Conservation (phyloP, 2,329 filamentous ascomycete genomes). For the Phyllosticta ampelicida region DNA sequence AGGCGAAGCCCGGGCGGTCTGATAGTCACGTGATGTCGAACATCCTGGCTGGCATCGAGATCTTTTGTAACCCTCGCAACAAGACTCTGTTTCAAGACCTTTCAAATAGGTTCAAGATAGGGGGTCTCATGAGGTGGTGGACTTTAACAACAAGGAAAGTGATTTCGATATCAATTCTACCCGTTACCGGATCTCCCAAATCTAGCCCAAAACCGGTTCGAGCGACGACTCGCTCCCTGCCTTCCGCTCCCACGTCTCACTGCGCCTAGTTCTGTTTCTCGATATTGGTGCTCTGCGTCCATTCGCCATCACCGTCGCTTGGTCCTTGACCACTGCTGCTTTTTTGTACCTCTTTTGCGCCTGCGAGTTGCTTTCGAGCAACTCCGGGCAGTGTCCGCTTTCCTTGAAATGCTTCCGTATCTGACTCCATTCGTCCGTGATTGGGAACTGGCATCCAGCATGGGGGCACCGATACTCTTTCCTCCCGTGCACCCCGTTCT, state of each 20-base stretch:
- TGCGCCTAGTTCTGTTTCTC: slow-evolving; percentile 7
- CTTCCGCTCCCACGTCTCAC: slow-evolving; percentile 4
- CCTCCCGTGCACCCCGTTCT: slow-evolving; percentile 13
- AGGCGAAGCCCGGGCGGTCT: neutral
- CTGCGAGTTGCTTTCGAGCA: slow-evolving; percentile 23
- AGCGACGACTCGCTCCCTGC: slow-evolving; percentile 1
- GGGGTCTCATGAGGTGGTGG: neutral
- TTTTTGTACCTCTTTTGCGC: slow-evolving; percentile 22
- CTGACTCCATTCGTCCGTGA: slow-evolving; percentile 30
- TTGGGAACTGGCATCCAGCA: slow-evolving; percentile 26
- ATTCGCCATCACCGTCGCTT: slow-evolving; percentile 8
- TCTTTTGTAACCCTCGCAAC: neutral
- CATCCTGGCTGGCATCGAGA: neutral
- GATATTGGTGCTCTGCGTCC: slow-evolving; percentile 8
- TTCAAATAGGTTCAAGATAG: neutral
- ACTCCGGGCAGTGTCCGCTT: slow-evolving; percentile 24
- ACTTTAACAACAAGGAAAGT: neutral
- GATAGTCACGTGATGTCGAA: neutral
- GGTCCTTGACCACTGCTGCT: slow-evolving; percentile 7
- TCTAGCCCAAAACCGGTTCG: neutral
- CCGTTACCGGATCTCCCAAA: neutral
- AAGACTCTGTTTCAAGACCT: neutral
- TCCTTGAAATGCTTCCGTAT: slow-evolving; percentile 28
- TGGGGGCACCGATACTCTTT: slow-evolving; percentile 24
- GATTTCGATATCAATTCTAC: neutral